Evolutionary conservation across 768 basidiomycete genomes (phyloP).

Genomic region (Tulasnella sp.): DNA sequence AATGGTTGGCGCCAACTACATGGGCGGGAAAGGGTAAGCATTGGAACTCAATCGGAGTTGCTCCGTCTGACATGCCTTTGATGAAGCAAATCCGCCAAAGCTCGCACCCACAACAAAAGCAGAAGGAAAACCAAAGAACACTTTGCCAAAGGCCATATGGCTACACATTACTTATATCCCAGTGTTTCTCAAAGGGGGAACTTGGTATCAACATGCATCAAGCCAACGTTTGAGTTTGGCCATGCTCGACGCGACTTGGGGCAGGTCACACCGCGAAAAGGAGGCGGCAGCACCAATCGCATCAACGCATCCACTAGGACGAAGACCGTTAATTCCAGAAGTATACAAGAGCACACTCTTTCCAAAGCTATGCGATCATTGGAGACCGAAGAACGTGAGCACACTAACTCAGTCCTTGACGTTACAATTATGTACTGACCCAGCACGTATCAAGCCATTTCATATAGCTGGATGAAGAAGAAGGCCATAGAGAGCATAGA

Average conservation of each 20-base stretch:
- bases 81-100: slow-evolving; percentile 4
- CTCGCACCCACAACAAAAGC: neutral
- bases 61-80: neutral
- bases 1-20: slow-evolving; percentile 8
- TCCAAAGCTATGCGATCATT: slow-evolving; percentile 5
- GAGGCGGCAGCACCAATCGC: neutral
- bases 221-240: neutral
- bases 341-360: neutral
- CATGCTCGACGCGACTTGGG: neutral
- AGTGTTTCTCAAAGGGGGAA: neutral
- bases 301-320: neutral
- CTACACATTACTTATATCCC: neutral
- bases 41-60: neutral
- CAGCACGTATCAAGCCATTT: neutral
- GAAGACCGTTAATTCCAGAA: neutral
- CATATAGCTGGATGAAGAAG: neutral
- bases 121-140: neutral
- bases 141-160: slow-evolving; percentile 2
- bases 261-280: neutral
- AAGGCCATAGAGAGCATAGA: neutral
- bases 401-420: neutral
- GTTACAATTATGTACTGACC: neutral
- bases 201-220: neutral
- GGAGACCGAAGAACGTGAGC: neutral
- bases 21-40: slow-evolving; percentile 2